Evolutionary conservation across 1,284 basidiomycete species (phyloP), one percentile per base, ranked within the genome.

Genomic region (Thecaphora thlaspeos): DNA sequence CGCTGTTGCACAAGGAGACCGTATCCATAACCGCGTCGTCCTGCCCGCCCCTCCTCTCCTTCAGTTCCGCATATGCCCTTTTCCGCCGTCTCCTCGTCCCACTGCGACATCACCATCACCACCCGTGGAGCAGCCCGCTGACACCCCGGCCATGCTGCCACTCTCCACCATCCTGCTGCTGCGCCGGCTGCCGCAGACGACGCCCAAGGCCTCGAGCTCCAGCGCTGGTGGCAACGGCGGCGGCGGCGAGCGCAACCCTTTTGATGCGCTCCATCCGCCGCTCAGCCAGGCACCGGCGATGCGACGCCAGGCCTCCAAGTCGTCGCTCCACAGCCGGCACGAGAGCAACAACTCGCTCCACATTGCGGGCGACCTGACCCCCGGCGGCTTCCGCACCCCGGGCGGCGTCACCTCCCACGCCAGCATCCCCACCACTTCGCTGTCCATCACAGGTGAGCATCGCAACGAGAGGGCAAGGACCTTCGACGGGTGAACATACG

Each of bases 221-320:
- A 52, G 60, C 18, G 51, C 66, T 19, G 63, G n/a, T n/a, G n/a
- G n/a, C n/a, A n/a, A n/a, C n/a, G n/a, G n/a, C 11, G 26, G 61
- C 46, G 55, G 60, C 14, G 62, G 60, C 5, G 70, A 75, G 47
- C 61, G 57, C 42, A 75, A 75, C 41, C 72, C 72, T 4, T 75
- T 75, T 47, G 72, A 75, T 41, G 46, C 39, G 41, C 57, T 73
- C 48, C 46, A 23, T 22, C 37, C 18, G n/a, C 41, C 14, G 17
- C 18, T 19, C 21, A 19, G 18, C 22, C 60, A 51, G 28, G 50
- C 51, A n/a, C 53, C 50, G n/a, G 44, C 49, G 17, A 54, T 54
- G 58, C 45, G 56, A 32, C 56, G 60, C 51, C 51, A 61, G 38
- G 48, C 54, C 4, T 54, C 57, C 30, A 52, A 51, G 17, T 61